A percentile compares a stretch with the other conserved stretches of the same genome.
Evolutionary conservation across 2,329 filamentous ascomycete genomes (phyloP).

Genomic region (Diaporthe capsici): DNA sequence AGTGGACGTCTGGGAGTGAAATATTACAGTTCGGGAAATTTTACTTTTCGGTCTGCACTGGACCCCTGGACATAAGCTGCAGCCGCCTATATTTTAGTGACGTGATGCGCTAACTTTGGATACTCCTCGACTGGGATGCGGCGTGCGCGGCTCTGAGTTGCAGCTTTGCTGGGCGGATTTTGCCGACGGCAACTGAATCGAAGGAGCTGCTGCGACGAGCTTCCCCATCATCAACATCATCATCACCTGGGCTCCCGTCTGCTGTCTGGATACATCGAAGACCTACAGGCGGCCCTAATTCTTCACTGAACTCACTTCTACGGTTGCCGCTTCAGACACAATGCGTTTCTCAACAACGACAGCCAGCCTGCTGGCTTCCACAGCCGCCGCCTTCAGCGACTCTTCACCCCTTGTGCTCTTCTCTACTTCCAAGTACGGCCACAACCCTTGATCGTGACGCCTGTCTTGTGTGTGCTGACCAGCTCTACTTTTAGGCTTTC

Average conservation of each 20-base stretch:
- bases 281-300: neutral
- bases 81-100: slow-evolving; percentile 39
- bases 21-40: slow-evolving; percentile 20
- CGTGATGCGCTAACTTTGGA: slow-evolving; percentile 38
- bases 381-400: slow-evolving; percentile 82
- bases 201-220: slow-evolving; percentile 32
- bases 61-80: slow-evolving; percentile 42
- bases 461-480: slow-evolving; percentile 35
- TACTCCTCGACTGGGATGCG: slow-evolving; percentile 16
- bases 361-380: slow-evolving; percentile 67
- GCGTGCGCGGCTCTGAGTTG: slow-evolving; percentile 26
- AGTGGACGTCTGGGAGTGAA: neutral
- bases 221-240: slow-evolving; percentile 35
- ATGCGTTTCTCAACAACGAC: slow-evolving; percentile 71
- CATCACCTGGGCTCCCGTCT: slow-evolving; percentile 17
- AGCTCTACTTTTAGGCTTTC: slow-evolving; percentile 48
- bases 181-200: slow-evolving; percentile 40
- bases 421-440: slow-evolving; percentile 83
- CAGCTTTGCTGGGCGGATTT: slow-evolving; percentile 32
- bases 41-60: slow-evolving; percentile 31
- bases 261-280: neutral
- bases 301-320: neutral
- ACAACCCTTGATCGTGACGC: neutral
- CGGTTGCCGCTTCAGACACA: slow-evolving; percentile 43
- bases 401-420: slow-evolving; percentile 92